A percentile compares a stretch with the other conserved stretches of the same genome.
These are phyloP conservation scores for Aureobasidium melanogenum DNA, from an alignment of 2,329 filamentous ascomycete species.

Conservation along the genomic window DNA sequence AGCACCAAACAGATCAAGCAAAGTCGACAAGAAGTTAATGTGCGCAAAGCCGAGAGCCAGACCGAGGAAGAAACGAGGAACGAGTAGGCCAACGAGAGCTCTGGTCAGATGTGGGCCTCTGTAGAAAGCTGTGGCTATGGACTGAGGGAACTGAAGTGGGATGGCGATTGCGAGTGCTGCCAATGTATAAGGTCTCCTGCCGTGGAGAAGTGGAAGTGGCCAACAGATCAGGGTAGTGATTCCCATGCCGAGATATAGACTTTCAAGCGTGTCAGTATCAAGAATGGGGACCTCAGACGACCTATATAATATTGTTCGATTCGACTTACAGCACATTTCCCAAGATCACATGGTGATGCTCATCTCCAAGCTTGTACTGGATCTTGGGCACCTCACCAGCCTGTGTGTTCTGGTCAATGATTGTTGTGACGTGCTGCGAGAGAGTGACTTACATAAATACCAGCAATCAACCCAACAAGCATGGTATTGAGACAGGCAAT, in stretches of 20 bases:
- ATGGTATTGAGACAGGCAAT: conserved; percentile 67
- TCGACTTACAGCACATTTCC: conserved; percentile 55
- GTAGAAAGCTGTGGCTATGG: conserved; percentile 51
- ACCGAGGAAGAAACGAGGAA: conserved; percentile 58
- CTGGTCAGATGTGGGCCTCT: conserved; percentile 45
- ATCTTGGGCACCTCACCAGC: conserved; percentile 71
- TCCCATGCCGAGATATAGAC: conserved; percentile 61
- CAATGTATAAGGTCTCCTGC: conserved; percentile 68
- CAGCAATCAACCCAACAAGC: conserved; percentile 60
- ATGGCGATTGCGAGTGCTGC: conserved; percentile 59
- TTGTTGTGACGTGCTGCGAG: not conserved
- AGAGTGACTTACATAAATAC: conserved; percentile 51
- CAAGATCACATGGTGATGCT: conserved; percentile 57
- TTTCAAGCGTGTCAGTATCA: conserved; percentile 13
- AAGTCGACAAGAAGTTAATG: conserved; percentile 64
- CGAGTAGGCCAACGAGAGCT: conserved; percentile 54
- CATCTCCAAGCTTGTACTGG: conserved; percentile 66
- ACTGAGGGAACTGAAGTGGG: conserved; percentile 68
- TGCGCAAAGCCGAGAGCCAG: conserved; percentile 64
- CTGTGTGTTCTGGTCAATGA: conserved; percentile 17
- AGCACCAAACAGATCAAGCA: conserved; percentile 68
- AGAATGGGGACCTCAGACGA: no score
- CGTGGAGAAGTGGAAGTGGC: conserved; percentile 67
- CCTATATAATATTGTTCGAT: no score
- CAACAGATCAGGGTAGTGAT: conserved; percentile 62